These are phyloP conservation scores for Clathrospora elynae DNA, from an alignment of 2,329 filamentous ascomycete genomes.

Conservation along the genomic window DNA sequence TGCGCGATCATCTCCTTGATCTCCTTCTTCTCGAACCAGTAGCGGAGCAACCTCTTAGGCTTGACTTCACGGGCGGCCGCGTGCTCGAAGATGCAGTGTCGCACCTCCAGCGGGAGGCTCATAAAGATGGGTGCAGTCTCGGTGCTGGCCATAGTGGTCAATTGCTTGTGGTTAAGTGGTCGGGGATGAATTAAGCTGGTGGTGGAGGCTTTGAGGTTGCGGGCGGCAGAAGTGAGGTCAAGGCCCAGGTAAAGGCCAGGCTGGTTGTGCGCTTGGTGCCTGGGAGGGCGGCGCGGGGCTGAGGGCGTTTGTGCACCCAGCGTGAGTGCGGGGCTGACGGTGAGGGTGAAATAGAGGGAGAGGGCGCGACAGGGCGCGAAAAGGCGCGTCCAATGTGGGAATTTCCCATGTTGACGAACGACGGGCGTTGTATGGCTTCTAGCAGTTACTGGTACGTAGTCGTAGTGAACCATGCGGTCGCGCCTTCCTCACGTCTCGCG, in stretches of 20 bases:
- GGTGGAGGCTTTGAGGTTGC: not conserved
- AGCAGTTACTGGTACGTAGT: not conserved
- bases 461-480: not conserved
- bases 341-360: conserved; percentile 1
- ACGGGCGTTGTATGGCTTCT: not conserved
- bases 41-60: conserved; percentile 35
- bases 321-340: conserved; percentile 3
- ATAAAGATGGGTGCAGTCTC: conserved; percentile 20
- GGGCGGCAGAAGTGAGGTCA: not conserved
- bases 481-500: conserved; percentile 6
- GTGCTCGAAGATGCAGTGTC: conserved; percentile 37
- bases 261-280: conserved; percentile 20
- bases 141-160: conserved; percentile 11
- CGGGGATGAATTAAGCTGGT: not conserved
- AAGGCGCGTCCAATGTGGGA: not conserved
- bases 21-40: conserved; percentile 47
- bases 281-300: conserved; percentile 20
- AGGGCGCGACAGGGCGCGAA: not conserved
- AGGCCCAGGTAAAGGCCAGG: conserved; percentile 1
- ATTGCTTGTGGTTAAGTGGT: not conserved
- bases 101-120: conserved; percentile 40
- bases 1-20: conserved; percentile 24
- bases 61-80: conserved; percentile 21
- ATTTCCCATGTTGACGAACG: conserved; percentile 2
- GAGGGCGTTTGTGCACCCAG: conserved; percentile 9